Evolutionary conservation across 176 grass and related monocot genomes (phyloP).

Genomic region (Themeda triandra): DNA sequence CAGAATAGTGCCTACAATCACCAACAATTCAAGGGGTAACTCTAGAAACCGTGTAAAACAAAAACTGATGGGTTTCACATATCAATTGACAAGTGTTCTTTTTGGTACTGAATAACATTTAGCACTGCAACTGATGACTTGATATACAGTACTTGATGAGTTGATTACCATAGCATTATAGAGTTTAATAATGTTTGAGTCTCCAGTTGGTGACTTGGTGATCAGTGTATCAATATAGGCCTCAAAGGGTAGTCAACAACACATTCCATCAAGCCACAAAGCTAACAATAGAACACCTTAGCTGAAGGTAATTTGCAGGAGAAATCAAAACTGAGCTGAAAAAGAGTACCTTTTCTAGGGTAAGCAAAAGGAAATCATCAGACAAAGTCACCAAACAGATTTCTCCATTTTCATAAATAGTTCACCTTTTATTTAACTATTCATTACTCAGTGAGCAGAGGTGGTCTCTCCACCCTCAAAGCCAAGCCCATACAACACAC

Average conservation of each 20-base stretch:
- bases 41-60: background rate
- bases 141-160: constrained; percentile 1
- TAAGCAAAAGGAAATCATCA: constrained; percentile 35
- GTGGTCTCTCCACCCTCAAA: constrained; percentile 58
- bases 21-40: background rate
- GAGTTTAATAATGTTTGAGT: background rate
- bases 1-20: background rate
- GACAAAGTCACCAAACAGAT: constrained; percentile 37
- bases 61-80: background rate
- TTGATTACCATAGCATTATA: constrained; percentile 1
- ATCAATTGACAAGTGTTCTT: background rate
- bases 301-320: background rate
- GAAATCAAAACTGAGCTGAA: background rate
- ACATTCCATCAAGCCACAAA: background rate
- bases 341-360: constrained; percentile 19
- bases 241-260: constrained; percentile 4
- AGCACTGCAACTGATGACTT: background rate
- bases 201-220: background rate
- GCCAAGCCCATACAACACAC: constrained; percentile 73
- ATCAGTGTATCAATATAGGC: background rate
- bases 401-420: constrained; percentile 38
- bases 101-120: background rate
- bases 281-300: background rate
- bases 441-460: constrained; percentile 55
- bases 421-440: constrained; percentile 55